Evolutionary conservation across 2,329 filamentous ascomycete genomes (phyloP), one percentile per base, ranked within the genome.

Genomic region (Alternaria sp.): DNA sequence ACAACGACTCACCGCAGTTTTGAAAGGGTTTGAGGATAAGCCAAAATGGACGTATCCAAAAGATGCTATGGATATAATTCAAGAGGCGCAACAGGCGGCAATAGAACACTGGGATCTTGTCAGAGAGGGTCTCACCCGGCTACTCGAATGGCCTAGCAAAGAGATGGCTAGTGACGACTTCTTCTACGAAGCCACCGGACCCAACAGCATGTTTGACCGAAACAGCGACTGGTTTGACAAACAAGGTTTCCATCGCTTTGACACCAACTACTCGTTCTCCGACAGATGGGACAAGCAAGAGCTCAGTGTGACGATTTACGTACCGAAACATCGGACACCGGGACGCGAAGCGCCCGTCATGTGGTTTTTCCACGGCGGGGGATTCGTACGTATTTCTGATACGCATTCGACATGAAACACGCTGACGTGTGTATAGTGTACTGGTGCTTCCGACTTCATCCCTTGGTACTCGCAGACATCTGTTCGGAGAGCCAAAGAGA

Each of bases 391-490:
- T 1, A 34, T 34, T 11, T 34, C n/a, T 2, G 33, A 34, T 1
- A n/a, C 13, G 1, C 1, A 40, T 1, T 6, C 8, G 17, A 17
- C 17, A 17, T 17, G 17, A 13, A 3, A 23, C 8, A 40, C 17
- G 10, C n/a, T 40, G 17, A 40, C 1, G 0, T 40, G 8, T 23
- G 4, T 23, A 40, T 13, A 41, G 39, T 56, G 54, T 24, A 56
- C 46, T 7, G 54, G 54, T 2, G 54, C 46, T 5, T 21, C 23
- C 11, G 33, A 56, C 23, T 23, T 24, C 9, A 39, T 51, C 8
- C 40, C 54, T 0, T 56, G 54, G 46, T 56, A 50, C 11, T 51
- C 45, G 3, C 31, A 37, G 14, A 9, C 23, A 5, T 23, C 17
- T 6, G 14, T 53, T 8, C 40, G 29, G 2, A 33, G 24, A n/a